Percentiles rank a stretch among this genome's conserved stretches.
phyloP scores from a whole-genome alignment of 2,329 filamentous ascomycete genomes.

The Arachnomyces sp. region DNA sequence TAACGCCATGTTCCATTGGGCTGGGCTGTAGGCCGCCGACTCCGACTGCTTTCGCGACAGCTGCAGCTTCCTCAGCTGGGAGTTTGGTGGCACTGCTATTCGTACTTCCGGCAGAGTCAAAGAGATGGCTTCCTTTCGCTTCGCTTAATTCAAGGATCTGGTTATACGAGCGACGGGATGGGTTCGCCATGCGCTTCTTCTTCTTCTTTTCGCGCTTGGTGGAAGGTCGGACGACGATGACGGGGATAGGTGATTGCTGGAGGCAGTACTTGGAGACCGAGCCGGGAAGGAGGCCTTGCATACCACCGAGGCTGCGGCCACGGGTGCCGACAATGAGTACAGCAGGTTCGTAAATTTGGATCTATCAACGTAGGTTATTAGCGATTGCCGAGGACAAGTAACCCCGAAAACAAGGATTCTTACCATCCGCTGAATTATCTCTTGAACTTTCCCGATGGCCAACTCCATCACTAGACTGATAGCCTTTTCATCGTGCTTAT shows the following conservation, averaged over 20 bases:
- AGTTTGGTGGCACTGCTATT: conserved; percentile 39
- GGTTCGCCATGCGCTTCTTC: conserved; percentile 71
- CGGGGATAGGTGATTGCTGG: conserved; percentile 86
- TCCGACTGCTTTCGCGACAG: conserved; percentile 43
- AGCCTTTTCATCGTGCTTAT: conserved; percentile 66
- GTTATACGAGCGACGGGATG: conserved; percentile 66
- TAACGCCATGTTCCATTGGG: background rate
- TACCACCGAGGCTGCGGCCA: conserved; percentile 73
- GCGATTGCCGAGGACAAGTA: background rate
- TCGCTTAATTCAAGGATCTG: conserved; percentile 65
- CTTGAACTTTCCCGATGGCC: conserved; percentile 79
- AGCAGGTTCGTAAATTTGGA: conserved; percentile 83
- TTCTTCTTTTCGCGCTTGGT: conserved; percentile 88
- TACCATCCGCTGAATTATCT: conserved; percentile 85
- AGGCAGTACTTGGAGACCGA: conserved; percentile 92
- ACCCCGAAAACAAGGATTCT: conserved; percentile 21
- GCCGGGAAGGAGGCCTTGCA: conserved; percentile 78
- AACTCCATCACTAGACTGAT: conserved; percentile 83
- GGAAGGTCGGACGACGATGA: conserved; percentile 82
- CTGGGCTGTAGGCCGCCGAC: conserved; percentile 21
- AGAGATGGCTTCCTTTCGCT: conserved; percentile 42
- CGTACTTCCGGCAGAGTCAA: conserved; percentile 43
- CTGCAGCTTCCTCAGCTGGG: conserved; percentile 43
- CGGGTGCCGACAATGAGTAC: conserved; percentile 86
- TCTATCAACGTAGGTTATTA: conserved; percentile 45